phyloP scores from a whole-genome alignment of 2,329 filamentous ascomycete species.

The Kalaharituber pfeilii region DNA sequence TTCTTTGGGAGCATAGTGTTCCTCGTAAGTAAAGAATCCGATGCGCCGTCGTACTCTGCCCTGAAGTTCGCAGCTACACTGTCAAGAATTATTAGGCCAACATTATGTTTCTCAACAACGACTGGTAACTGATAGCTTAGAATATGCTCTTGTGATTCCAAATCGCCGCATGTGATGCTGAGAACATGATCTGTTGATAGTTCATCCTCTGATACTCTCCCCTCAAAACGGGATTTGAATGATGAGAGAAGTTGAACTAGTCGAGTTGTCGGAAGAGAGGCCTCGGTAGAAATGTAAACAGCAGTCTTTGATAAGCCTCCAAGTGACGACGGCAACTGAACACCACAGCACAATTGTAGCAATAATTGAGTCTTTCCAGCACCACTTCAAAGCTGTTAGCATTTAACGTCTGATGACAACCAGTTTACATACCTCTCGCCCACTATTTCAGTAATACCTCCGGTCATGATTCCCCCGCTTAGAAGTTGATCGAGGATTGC shows the following conservation, averaged over 20 bases:
- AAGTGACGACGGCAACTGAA: constrained; percentile 61
- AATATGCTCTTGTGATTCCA: constrained; percentile 92
- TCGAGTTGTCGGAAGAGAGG: constrained; percentile 62
- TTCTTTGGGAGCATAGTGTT: constrained; percentile 5
- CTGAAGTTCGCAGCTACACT: constrained; percentile 92
- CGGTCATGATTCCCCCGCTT: constrained; percentile 61
- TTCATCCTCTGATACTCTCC: constrained; percentile 24
- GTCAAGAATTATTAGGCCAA: constrained; percentile 74
- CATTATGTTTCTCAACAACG: constrained; percentile 53
- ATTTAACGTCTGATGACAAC: constrained; percentile 9
- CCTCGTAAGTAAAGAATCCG: constrained; percentile 4
- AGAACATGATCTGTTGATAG: constrained; percentile 62
- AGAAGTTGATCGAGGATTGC: constrained; percentile 50
- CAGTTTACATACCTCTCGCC: constrained; percentile 53
- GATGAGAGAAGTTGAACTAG: constrained; percentile 58
- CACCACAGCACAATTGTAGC: constrained; percentile 63
- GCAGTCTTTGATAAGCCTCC: constrained; percentile 36
- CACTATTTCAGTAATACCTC: constrained; percentile 72
- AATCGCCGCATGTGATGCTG: constrained; percentile 67
- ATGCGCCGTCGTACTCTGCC: constrained; percentile 51
- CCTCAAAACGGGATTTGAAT: constrained; percentile 27
- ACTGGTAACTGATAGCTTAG: constrained; percentile 82
- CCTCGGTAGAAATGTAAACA: constrained; percentile 88
- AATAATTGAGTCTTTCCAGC: constrained; percentile 92
- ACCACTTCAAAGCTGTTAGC: constrained; percentile 36